phyloP scores from a whole-genome alignment of 1,284 basidiomycete genomes.

The Athelia psychrophila region DNA sequence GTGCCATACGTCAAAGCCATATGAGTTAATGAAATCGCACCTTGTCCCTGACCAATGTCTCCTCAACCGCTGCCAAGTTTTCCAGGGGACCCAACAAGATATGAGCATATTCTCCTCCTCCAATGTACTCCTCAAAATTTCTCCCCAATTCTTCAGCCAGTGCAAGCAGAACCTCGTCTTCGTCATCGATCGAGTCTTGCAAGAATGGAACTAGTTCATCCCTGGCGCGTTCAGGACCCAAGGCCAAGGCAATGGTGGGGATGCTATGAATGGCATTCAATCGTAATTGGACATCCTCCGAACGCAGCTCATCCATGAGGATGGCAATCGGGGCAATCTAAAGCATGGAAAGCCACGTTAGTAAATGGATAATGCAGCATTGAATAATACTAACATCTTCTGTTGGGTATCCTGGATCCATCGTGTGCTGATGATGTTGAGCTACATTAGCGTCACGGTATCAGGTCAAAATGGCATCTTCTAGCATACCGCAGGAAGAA shows the following conservation, averaged over 20 bases:
- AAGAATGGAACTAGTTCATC: constrained; percentile 97
- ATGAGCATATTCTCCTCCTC: constrained; percentile 88
- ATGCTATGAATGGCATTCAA: constrained; percentile 98
- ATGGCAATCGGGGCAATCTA: constrained; percentile 85
- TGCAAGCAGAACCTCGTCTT: constrained; percentile 97
- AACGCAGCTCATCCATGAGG: constrained; percentile 93
- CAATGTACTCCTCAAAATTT: constrained; percentile 93
- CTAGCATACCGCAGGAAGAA: too few species aligned
- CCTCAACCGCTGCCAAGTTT: constrained; percentile 95
- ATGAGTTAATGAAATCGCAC: constrained; percentile 54
- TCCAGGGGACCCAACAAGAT: constrained; percentile 91
- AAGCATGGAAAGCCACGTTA: background rate
- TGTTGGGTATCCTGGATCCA: constrained; percentile 59
- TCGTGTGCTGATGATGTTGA: constrained; percentile 24
- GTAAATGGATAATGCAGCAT: constrained; percentile 17
- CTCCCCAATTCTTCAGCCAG: constrained; percentile 94
- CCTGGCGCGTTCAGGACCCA: constrained; percentile 93
- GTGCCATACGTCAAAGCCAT: constrained; percentile 9
- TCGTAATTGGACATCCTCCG: constrained; percentile 92
- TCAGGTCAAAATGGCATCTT: too few species aligned
- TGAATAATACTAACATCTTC: constrained; percentile 49
- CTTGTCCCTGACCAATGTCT: constrained; percentile 98
- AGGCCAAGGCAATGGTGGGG: constrained; percentile 96
- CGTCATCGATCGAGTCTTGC: constrained; percentile 97
- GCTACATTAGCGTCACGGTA: background rate